phyloP scores from a whole-genome alignment of 139 green algal genomes.

The Micromonas commoda region DNA sequence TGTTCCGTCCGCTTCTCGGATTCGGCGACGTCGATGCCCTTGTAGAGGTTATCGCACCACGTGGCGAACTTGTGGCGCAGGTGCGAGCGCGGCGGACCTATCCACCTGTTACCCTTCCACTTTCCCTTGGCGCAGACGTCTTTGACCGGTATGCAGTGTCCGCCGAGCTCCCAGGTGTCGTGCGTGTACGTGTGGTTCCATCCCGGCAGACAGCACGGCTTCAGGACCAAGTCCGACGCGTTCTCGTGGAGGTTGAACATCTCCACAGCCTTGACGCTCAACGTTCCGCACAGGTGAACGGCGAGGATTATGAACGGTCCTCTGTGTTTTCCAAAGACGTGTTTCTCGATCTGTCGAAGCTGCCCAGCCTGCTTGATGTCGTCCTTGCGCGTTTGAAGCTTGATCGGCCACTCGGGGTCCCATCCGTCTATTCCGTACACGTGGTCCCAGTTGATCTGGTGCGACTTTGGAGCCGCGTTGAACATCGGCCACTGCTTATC shows the following conservation, averaged over 20 bases:
- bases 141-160: not conserved
- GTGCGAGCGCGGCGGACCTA: constrained; percentile 9
- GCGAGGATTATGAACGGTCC: constrained; percentile 22
- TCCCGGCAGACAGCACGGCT: constrained; percentile 29
- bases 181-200: not conserved
- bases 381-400: constrained; percentile 6
- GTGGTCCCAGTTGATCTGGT: constrained; percentile 29
- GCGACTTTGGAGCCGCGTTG: not conserved
- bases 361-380: constrained; percentile 20
- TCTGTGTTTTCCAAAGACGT: not conserved
- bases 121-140: not conserved
- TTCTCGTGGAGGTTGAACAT: constrained; percentile 24
- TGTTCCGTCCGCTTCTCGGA: not conserved
- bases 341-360: constrained; percentile 1
- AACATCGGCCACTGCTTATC: constrained; percentile 26
- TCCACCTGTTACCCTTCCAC: constrained; percentile 24
- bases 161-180: not conserved
- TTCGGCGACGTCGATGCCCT: constrained; percentile 1
- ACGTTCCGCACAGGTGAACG: constrained; percentile 29
- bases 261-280: constrained; percentile 25
- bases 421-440: constrained; percentile 9
- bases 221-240: not conserved
- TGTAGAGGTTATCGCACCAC: constrained; percentile 12
- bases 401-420: constrained; percentile 9
- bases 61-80: constrained; percentile 3